These are phyloP conservation scores for Chlamydomonas incerta DNA, from an alignment of 139 green algal genomes.

Conservation along the genomic window DNA sequence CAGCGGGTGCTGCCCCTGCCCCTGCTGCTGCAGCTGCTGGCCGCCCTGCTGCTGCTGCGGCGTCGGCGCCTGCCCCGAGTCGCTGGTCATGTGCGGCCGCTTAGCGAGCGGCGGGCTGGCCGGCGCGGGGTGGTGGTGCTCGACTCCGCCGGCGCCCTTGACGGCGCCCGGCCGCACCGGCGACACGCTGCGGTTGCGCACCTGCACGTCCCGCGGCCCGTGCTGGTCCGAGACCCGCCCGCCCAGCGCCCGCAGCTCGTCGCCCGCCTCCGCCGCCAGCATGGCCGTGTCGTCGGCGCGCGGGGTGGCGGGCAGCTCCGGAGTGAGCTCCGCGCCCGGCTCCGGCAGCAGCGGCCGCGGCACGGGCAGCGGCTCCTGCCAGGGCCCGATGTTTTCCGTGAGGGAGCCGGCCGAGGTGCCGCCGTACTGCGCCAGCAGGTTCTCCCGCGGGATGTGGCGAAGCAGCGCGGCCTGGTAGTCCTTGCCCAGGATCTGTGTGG, in stretches of 20 bases:
- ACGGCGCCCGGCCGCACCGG: background rate
- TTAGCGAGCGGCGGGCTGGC: background rate
- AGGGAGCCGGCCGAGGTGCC: conserved; percentile 26
- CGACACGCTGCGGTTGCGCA: background rate
- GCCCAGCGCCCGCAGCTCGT: too few relatives aligned
- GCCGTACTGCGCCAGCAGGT: conserved; percentile 47
- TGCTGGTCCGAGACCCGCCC: too few relatives aligned
- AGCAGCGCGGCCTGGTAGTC: conserved; percentile 41
- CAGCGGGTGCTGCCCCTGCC: background rate
- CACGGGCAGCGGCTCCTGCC: background rate
- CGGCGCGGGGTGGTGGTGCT: background rate
- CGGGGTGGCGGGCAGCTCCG: too few relatives aligned
- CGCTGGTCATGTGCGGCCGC: background rate
- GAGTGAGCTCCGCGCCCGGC: background rate
- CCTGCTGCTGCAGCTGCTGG: background rate
- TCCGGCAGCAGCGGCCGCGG: background rate
- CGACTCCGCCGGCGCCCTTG: background rate
- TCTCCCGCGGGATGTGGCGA: conserved; percentile 37
- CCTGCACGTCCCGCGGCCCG: background rate
- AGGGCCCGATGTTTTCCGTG: conserved; percentile 31
- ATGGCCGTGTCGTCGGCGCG: too few relatives aligned
- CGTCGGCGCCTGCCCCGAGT: background rate
- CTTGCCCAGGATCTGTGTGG: conserved; percentile 39
- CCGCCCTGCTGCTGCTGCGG: background rate
- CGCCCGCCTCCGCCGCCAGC: too few relatives aligned